Evolutionary conservation across 2,329 filamentous ascomycete genomes (phyloP).

Genomic region (Cordyceps farinosa): DNA sequence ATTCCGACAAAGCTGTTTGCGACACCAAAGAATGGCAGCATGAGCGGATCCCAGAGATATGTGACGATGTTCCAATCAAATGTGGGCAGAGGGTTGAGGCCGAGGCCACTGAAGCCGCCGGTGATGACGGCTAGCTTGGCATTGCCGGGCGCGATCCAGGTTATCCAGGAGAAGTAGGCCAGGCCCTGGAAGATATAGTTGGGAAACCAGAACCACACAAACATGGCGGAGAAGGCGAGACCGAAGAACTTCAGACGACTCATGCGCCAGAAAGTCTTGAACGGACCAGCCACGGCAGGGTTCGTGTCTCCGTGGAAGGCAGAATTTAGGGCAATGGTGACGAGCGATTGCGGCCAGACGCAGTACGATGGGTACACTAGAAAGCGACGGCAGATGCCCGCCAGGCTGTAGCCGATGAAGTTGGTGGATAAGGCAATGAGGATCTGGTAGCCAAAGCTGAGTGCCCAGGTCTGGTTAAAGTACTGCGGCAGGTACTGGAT

Average conservation of each 20-base stretch:
- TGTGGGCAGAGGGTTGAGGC: slow-evolving; percentile 36
- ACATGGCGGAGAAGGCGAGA: slow-evolving; percentile 41
- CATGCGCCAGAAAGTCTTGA: slow-evolving; percentile 34
- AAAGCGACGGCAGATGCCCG: slow-evolving; percentile 47
- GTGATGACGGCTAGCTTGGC: slow-evolving; percentile 37
- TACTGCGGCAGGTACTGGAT: slow-evolving; percentile 40
- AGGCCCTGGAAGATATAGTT: slow-evolving; percentile 47
- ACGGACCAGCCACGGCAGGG: slow-evolving; percentile 26
- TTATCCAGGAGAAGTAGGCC: slow-evolving; percentile 50
- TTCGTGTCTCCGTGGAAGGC: slow-evolving; percentile 38
- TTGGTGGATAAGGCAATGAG: slow-evolving; percentile 33
- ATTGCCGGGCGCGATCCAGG: slow-evolving; percentile 50
- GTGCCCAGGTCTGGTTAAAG: slow-evolving; percentile 39
- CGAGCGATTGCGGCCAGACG: slow-evolving; percentile 50
- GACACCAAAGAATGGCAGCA: slow-evolving; percentile 36
- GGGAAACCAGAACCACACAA: slow-evolving; percentile 52
- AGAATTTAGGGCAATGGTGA: slow-evolving; percentile 45
- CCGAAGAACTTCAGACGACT: slow-evolving; percentile 46
- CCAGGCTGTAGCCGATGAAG: slow-evolving; percentile 53
- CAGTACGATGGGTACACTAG: slow-evolving; percentile 49
- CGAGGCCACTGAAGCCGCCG: slow-evolving; percentile 39
- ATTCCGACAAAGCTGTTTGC: slow-evolving; percentile 35
- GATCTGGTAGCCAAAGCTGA: slow-evolving; percentile 44
- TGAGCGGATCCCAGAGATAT: slow-evolving; percentile 35
- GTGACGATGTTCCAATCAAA: slow-evolving; percentile 41